Evolutionary conservation across 352 stramenopile species (phyloP), one percentile per base, ranked within the genome.

Genomic region (Peronospora belbahrii): DNA sequence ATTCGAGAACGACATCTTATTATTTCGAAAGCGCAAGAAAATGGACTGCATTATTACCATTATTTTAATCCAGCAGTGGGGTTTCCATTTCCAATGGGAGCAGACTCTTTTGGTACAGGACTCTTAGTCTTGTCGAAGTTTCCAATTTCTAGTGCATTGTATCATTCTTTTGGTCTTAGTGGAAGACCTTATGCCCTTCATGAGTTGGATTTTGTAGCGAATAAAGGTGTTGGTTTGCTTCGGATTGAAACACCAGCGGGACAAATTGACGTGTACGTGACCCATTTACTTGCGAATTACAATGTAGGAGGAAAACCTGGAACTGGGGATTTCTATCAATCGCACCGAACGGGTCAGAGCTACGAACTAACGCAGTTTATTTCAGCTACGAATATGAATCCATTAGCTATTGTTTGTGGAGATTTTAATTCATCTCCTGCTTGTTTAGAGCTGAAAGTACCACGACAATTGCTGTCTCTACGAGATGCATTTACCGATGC

Each of bases 351-450:
- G 3, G 67, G 62, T 6, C 71, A 90, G 42, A 69, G 74, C 17
- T 88, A 87, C 53, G 79, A 90, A n/a, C 64, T 90, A 17, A 67
- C 72, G 52, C 64, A 72, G 22, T 88, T 88, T 43, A 81, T 90
- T 42, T 33, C 58, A 2, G 70, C 74, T 6, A 90, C 79, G 8
- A 69, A 53, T 30, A 59, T 65, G 10, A 85, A 74, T 42, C 48
- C 47, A 0, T 60, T 90, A 44, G 70, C 65, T 24, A 45, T 90
- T 25, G 72, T 90, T 0, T 85, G 71, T 38, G 79, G 79, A 40
- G 79, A 90, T 61, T 88, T 90, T 48, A 90, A 90, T 54, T 90
- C 79, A 40, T 80, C 75, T 15, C 66, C 75, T 2, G 74, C 88
- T 56, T 85, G 69, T 59, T 60, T 88, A 42, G 79, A 83, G 35